phyloP scores from a whole-genome alignment of 345 rosid genomes.

The Hibiscus mutabilis region DNA sequence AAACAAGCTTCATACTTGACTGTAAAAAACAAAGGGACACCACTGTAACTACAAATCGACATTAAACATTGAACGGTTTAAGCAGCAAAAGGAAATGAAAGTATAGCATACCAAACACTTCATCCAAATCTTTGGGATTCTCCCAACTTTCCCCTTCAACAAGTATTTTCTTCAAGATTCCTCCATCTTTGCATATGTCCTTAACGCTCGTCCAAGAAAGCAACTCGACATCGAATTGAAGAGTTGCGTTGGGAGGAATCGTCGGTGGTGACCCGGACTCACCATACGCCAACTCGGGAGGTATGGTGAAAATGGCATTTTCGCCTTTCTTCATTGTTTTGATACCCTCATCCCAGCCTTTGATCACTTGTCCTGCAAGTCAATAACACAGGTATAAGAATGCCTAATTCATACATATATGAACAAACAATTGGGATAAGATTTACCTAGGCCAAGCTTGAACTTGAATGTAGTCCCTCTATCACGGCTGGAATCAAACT shows the following conservation, averaged over 20 bases:
- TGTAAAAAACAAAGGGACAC: constrained; percentile 10
- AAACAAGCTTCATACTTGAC: constrained; percentile 56
- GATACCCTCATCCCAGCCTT: constrained; percentile 36
- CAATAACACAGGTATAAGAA: background rate
- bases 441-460: constrained; percentile 53
- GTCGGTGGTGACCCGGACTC: constrained; percentile 51
- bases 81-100: background rate
- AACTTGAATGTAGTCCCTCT: constrained; percentile 51
- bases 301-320: constrained; percentile 53
- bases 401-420: no score
- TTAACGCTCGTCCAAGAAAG: constrained; percentile 52
- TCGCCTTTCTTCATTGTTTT: constrained; percentile 79
- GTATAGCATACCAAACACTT: constrained; percentile 43
- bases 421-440: no score
- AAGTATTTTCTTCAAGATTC: constrained; percentile 48
- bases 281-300: constrained; percentile 49
- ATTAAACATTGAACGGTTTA: background rate
- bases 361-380: constrained; percentile 36
- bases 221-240: constrained; percentile 57
- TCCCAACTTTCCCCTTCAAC: constrained; percentile 66
- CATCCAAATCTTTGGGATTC: constrained; percentile 57
- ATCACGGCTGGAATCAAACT: constrained; percentile 13
- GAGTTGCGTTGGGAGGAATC: constrained; percentile 60
- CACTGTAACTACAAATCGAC: background rate
- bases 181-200: constrained; percentile 65